Conservation (phyloP, 805 yeast genomes). For the Schwanniomyces vanrijiae region DNA sequence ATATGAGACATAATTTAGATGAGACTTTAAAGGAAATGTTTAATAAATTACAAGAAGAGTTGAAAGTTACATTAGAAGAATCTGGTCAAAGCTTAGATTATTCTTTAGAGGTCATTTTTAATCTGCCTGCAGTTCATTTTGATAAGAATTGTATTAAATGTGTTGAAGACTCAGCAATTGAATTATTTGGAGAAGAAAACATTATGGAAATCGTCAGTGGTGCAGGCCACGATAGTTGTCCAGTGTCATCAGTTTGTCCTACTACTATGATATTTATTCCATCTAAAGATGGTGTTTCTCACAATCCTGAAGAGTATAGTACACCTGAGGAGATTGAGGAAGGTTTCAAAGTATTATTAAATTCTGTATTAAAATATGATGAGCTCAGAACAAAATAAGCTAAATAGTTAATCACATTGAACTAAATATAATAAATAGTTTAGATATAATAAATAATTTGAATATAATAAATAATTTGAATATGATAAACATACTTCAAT, state of each 20-base stretch:
- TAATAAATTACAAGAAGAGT: constrained; percentile 22
- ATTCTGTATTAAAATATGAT: constrained; percentile 39
- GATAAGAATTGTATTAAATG: constrained; percentile 50
- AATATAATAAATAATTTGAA: not conserved
- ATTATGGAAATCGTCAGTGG: constrained; percentile 57
- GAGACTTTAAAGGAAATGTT: constrained; percentile 37
- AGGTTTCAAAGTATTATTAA: constrained; percentile 57
- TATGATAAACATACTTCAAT: not conserved
- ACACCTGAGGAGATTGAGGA: constrained; percentile 63
- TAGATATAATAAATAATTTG: not conserved
- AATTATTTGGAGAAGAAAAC: constrained; percentile 45
- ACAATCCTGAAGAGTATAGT: constrained; percentile 65
- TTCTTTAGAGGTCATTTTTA: constrained; percentile 44
- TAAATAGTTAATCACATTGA: not conserved
- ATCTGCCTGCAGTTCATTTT: constrained; percentile 59
- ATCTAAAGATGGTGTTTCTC: constrained; percentile 63
- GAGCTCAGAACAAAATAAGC: not conserved
- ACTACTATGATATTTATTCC: constrained; percentile 78
- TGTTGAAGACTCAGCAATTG: constrained; percentile 52
- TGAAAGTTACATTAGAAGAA: constrained; percentile 6
- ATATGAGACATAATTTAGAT: constrained; percentile 56
- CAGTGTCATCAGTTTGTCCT: constrained; percentile 55
- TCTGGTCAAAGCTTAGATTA: constrained; percentile 33
- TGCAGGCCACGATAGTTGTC: constrained; percentile 75
- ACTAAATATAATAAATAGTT: not conserved